Base-by-base conservation (phyloP, 2,329 filamentous ascomycete species). In the Pseudogymnoascus sp. region DNA sequence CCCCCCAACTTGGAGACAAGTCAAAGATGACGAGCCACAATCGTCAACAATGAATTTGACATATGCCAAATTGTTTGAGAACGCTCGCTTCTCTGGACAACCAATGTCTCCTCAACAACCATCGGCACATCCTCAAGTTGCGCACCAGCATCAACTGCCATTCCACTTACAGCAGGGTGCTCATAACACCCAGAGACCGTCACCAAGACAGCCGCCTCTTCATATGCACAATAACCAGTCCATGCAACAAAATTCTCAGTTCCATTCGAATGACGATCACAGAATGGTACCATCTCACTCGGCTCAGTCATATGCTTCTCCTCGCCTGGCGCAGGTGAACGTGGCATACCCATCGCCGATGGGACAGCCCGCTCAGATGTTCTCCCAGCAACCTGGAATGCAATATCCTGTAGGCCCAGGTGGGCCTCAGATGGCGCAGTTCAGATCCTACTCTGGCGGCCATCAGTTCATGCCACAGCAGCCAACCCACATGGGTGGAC, bases 211-310 rank as follows among this genome's bases (percentile, higher is more conserved):
- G 70, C 85, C 87, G 18, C 85, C 88, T 16, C 90, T 91, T 72
- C 88, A 88, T 69, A 86, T 91, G 74, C 88, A 91, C 68, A 82
- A 81, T 25, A 86, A 87, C 63, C 88, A 89, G 62, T 76, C 3
- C 88, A 88, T 65, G 82, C 81, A 5, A 82, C 85, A 41, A 83
- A 84, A 58, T 59, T 80, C 81, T 14, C 81, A 83, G 2, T 89
- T 86, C 66, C 90, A 87, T 68, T 86, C 85, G 62, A 85, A 86
- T 66, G 92, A 96, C 66, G 89, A 91, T 62, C 90, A 92, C 70
- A 85, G 91, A 59, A 96, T 97, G 89, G 89, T 94, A 76, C 90
- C 89, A 62, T 89, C 87, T 6, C 91, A 87, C 66, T 91, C 89
- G 22, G 86, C 86, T 3, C 91, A 92, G 68, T 90, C 91, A 2